These are phyloP conservation scores for Pyricularia pennisetigena DNA, from an alignment of 2,329 filamentous ascomycete species.

Conservation along the genomic window DNA sequence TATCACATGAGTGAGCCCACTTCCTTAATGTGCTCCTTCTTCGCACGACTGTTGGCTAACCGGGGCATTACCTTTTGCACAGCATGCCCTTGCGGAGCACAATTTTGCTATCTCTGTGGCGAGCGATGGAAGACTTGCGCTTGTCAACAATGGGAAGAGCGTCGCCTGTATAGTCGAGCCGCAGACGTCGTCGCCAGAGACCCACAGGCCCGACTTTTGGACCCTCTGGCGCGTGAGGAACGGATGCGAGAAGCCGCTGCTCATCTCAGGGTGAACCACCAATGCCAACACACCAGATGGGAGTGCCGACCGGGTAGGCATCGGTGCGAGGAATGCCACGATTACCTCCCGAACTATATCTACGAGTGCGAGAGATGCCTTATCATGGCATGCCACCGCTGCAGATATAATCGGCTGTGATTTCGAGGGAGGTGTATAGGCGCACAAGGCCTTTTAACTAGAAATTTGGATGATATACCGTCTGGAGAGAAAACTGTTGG, in stretches of 20 bases:
- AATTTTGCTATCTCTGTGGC: no score
- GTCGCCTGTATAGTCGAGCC: neutral
- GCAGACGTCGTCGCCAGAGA: neutral
- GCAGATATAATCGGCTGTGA: neutral
- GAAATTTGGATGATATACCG: neutral
- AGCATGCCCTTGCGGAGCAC: neutral
- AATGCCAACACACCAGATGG: neutral
- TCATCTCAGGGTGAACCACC: neutral
- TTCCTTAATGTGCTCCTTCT: neutral
- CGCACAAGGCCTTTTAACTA: neutral
- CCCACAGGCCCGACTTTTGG: neutral
- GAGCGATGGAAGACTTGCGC: conserved; percentile 6
- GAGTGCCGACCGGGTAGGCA: neutral
- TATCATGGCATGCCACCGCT: neutral
- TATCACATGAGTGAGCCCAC: no score
- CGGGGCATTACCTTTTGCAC: neutral
- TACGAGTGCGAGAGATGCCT: neutral
- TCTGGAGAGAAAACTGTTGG: no score
- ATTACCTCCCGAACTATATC: neutral
- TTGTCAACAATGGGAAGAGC: neutral
- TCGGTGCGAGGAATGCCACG: neutral
- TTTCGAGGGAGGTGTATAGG: neutral
- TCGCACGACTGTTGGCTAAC: neutral
- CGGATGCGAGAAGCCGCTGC: neutral
- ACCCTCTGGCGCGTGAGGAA: neutral